Conservation (phyloP, 805 yeast genomes). For the Yamadazyma sp. region DNA sequence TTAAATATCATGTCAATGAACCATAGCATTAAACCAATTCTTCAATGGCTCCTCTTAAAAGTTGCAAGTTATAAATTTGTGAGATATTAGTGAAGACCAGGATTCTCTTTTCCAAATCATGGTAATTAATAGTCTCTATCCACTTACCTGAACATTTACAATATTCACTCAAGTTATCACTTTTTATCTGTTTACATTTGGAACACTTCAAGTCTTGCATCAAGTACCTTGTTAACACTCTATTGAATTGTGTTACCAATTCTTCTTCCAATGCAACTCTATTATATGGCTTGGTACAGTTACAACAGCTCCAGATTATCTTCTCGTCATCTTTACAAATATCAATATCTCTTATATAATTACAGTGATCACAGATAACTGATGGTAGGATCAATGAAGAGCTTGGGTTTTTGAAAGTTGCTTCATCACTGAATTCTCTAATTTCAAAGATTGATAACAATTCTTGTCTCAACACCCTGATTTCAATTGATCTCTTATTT, state of each 20-base stretch:
- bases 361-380: slow-evolving; percentile 78
- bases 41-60: slow-evolving; percentile 43
- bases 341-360: slow-evolving; percentile 70
- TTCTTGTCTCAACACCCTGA: slow-evolving; percentile 69
- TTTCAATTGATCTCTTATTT: slow-evolving; percentile 62
- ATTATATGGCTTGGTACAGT: slow-evolving; percentile 64
- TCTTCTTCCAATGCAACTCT: slow-evolving; percentile 75
- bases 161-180: slow-evolving; percentile 64
- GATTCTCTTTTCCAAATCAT: slow-evolving; percentile 43
- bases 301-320: slow-evolving; percentile 58
- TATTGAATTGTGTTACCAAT: slow-evolving; percentile 61
- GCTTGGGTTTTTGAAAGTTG: slow-evolving; percentile 72
- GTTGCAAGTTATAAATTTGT: slow-evolving; percentile 53
- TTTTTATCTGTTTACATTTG: slow-evolving; percentile 68
- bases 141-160: slow-evolving; percentile 90
- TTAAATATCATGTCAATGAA: too few relatives aligned
- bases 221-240: slow-evolving; percentile 55
- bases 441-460: slow-evolving; percentile 71
- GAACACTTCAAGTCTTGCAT: slow-evolving; percentile 79
- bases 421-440: slow-evolving; percentile 78
- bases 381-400: slow-evolving; percentile 63
- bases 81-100: slow-evolving; percentile 58
- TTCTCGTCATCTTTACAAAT: slow-evolving; percentile 65
- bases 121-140: slow-evolving; percentile 53
- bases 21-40: too few relatives aligned